phyloP scores from a whole-genome alignment of 306 rosid species.

The Casuarina glauca region DNA sequence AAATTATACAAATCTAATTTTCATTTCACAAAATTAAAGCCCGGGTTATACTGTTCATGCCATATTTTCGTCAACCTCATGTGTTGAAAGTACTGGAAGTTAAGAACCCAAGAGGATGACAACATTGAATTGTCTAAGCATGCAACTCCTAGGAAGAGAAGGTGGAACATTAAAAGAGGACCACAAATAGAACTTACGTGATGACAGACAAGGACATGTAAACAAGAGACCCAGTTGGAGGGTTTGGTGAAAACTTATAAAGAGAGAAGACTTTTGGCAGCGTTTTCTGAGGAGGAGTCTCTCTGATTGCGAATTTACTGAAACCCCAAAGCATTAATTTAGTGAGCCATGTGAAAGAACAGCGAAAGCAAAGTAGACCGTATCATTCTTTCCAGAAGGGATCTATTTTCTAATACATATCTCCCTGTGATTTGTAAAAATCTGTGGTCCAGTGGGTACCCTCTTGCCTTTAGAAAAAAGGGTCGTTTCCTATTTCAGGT shows the following conservation, averaged over 20 bases:
- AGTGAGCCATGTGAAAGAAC: constrained; percentile 57
- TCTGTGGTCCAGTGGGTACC: constrained; percentile 19
- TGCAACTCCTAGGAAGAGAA: no score
- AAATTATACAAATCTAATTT: no score
- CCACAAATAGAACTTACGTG: constrained; percentile 17
- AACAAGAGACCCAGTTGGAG: constrained; percentile 33
- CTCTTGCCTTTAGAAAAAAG: background rate
- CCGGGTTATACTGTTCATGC: no score
- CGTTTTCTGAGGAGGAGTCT: constrained; percentile 11
- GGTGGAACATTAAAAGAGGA: background rate
- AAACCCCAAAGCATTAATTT: background rate
- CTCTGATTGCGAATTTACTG: constrained; percentile 15
- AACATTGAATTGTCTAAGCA: no score
- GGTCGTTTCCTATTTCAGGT: background rate
- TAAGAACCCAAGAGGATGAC: no score
- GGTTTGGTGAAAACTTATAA: constrained; percentile 36
- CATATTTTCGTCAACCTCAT: no score
- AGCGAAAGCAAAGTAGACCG: constrained; percentile 32
- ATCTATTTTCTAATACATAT: constrained; percentile 3
- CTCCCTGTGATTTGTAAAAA: constrained; percentile 5
- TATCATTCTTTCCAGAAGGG: constrained; percentile 18
- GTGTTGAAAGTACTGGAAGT: no score
- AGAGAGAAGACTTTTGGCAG: constrained; percentile 40
- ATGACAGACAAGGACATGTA: constrained; percentile 27
- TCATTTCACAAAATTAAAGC: no score